Evolutionary conservation across 148 eudicot genomes (phyloP), one percentile per base, ranked within the genome.

Genomic region (Camellia granthamiana): DNA sequence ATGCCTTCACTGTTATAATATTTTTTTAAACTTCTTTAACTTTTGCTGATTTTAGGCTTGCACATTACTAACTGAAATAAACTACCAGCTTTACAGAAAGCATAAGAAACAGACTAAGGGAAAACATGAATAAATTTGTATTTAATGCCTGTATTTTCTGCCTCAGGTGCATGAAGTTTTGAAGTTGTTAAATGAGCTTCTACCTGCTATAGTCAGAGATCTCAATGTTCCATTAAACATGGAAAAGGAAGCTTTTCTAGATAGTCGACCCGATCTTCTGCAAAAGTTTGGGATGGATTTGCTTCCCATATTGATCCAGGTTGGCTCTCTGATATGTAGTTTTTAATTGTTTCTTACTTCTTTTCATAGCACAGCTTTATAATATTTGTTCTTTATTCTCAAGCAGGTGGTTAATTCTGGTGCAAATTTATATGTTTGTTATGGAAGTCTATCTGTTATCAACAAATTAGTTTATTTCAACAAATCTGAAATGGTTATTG

Each of bases 361-460:
- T 69, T 58, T 52, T n/a, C 38, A 30, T 30, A 30, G 38, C 64
- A 63, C 80, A 61, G 69, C 19, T 55, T 74, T 75, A 6, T 79
- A 81, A 47, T 52, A 5, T 66, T 38, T 77, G 79, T 62, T 79
- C 49, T 81, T 74, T 43, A 74, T 81, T 78, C 79, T 81, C 43
- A 52, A 75, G 76, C 92, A 95, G 99, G 92, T 92, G 82, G 91
- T 96, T 46, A 87, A 89, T 82, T 93, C 95, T 64, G 98, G 98
- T 86, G 91, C 89, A 68, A 87, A 89, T 86, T 51, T 90, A 64
- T 82, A 83, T 77, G 85, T 87, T 74, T 90, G 98, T 83, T 91
- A 91, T 84, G 93, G 99, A 72, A 90, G 95, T 85, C 93, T 96
- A 65, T 91, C 91, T 77, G 90, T 91, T 76, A 90, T 96, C 88